Conservation (phyloP, 75 land plant genomes). For the Cupressus sempervirens region DNA sequence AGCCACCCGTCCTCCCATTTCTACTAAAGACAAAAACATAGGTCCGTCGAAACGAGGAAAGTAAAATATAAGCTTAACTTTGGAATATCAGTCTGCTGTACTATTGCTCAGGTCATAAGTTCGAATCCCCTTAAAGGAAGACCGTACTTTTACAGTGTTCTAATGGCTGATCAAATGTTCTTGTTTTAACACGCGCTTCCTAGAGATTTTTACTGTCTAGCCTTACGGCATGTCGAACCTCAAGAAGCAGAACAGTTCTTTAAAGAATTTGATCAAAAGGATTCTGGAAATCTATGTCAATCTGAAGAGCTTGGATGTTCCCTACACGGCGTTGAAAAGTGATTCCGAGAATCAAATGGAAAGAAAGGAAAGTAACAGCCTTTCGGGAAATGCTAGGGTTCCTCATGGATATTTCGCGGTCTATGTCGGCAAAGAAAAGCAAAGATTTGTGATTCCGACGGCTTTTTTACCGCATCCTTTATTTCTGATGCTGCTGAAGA, state of each 20-base stretch:
- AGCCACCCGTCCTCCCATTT: too few species aligned
- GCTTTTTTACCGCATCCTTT: constrained; percentile 30
- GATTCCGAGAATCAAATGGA: background rate
- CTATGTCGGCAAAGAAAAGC: constrained; percentile 47
- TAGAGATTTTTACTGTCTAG: too few species aligned
- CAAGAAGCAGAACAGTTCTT: background rate
- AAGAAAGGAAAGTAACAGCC: background rate
- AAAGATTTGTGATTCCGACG: constrained; percentile 39
- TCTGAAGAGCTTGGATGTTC: too few species aligned
- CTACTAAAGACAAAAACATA: too few species aligned
- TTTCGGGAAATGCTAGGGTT: background rate
- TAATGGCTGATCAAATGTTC: too few species aligned
- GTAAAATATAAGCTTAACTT: too few species aligned
- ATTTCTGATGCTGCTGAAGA: constrained; percentile 45
- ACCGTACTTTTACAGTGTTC: too few species aligned
- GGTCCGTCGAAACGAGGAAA: too few species aligned
- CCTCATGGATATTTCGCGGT: constrained; percentile 45
- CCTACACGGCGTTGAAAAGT: background rate
- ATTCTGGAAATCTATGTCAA: background rate
- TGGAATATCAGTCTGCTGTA: too few species aligned
- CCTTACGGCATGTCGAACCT: background rate
- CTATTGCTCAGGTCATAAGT: too few species aligned
- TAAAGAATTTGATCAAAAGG: background rate
- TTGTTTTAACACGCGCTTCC: too few species aligned
- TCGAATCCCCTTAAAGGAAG: too few species aligned